Evolutionary conservation across 2,329 filamentous ascomycete species (phyloP), one percentile per base, ranked within the genome.

Genomic region (Graphium sp.): DNA sequence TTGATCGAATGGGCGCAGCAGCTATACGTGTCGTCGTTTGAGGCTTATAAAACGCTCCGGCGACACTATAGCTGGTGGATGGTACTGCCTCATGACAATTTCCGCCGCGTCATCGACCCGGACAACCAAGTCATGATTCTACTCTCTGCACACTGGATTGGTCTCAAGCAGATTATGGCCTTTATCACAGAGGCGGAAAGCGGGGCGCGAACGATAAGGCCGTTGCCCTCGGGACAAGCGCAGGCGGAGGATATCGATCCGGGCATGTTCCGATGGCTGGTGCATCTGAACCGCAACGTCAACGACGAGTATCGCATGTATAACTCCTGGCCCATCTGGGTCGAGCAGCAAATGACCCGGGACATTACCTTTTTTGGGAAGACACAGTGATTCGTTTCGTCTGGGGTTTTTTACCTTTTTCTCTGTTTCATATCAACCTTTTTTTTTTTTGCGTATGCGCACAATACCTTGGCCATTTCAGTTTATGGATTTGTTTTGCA

Each of bases 11-110:
- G 66, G 37, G 55, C 63, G 2, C 47, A 60, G 39, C 60, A 64
- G 22, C 58, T 70, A 18, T 56, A 60, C 22, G 55, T 56, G 15
- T 61, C 59, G 29, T 64, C 66, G 2, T 65, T 60, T 35, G 55
- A 58, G 22, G 67, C 62, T 11, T 67, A 66, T 39, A 49, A 56
- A 35, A 47, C 55, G n/a, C 52, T 67, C 29, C 51, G 50, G 23
- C 46, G 51, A 30, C 61, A 66, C 38, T 68, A 65, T 40, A 52
- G 42, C 4, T 70, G 64, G 65, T 69, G 64, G 64, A 68, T 68
- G 53, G 53, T 62, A 42, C 51, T 70, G 6, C 57, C 62, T 7
- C 63, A 69, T 36, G 49, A 53, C 20, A 48, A 55, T 26, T 69
- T 70, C 42, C 55, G 60, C 35, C 48, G 49, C 28, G 44, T 70